Percentiles rank a stretch among this genome's conserved stretches.
These are phyloP conservation scores for Vigna angularis DNA, from an alignment of 306 rosid species.

Conservation along the genomic window DNA sequence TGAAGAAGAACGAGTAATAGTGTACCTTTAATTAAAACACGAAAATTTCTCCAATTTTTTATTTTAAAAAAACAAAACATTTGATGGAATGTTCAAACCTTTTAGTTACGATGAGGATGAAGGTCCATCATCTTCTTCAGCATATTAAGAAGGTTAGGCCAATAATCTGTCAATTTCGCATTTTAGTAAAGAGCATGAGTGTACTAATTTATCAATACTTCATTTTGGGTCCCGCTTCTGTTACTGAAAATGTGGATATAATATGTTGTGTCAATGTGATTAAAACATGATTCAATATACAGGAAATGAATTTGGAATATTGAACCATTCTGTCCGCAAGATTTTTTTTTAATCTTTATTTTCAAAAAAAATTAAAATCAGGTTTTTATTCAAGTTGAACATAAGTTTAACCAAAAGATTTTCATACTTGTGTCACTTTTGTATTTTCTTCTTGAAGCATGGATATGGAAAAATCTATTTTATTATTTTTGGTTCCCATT, in stretches of 20 bases:
- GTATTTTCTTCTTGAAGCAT: neutral
- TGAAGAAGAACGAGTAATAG: no score
- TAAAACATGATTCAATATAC: neutral
- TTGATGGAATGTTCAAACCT: no score
- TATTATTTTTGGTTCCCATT: slow-evolving; percentile 14
- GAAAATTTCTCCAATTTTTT: no score
- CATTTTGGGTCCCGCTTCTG: neutral
- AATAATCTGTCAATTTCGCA: slow-evolving; percentile 5
- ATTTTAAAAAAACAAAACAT: no score
- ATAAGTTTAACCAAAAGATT: slow-evolving; percentile 2
- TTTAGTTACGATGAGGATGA: no score
- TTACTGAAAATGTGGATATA: slow-evolving; percentile 16
- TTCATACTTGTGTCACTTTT: slow-evolving; percentile 1
- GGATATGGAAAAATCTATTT: neutral
- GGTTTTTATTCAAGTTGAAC: slow-evolving; percentile 2
- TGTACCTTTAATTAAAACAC: no score
- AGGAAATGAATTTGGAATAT: slow-evolving; percentile 23
- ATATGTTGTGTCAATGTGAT: neutral
- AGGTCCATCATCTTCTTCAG: slow-evolving; percentile 52
- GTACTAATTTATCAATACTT: slow-evolving; percentile 23
- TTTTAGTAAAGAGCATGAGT: neutral
- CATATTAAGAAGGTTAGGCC: slow-evolving; percentile 86
- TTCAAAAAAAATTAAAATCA: neutral
- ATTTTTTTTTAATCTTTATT: slow-evolving; percentile 11
- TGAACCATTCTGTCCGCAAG: slow-evolving; percentile 2